Base-by-base conservation (phyloP, 306 rosid species). In the Cicer bijugum region DNA sequence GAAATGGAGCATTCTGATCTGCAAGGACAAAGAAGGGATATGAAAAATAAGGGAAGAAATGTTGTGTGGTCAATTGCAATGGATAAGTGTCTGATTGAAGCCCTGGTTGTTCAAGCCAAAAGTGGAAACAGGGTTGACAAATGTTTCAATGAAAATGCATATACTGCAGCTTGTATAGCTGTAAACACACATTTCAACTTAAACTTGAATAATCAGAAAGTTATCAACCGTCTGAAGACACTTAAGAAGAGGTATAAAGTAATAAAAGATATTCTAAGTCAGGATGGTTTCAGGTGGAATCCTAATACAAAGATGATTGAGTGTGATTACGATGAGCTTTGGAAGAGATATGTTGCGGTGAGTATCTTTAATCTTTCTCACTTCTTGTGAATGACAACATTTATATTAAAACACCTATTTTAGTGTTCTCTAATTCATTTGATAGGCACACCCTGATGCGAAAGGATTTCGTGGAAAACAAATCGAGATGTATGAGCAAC, bases 61-160 rank as follows among this genome's bases (percentile, higher is more conserved):
- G 94, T 91, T 75, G 92, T 91, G 47, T 91, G 97, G 97, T 91
- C 97, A 77, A 70, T 72, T 78, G 89, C 88, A 60, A 91, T 91
- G 92, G 97, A 89, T 74, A 89, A 84, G 84, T 91, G 94, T 71
- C 84, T 91, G 28, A 88, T 87, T 72, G 90, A 88, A 84, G 78
- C 90, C 61, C 88, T 91, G 80, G 87, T 90, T 20, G 67, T 89
- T 84, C 94, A 91, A 78, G 97, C 94, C 47, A 88, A 65, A 80
- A 77, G 75, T 12, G 94, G 97, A 80, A 91, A 91, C 81, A 91
- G 84, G 85, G 83, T 91, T 33, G 94, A 88, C 46, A 91, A 88
- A 84, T 88, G 90, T 84, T 91, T 85, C 75, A 91, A 87, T 79
- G 97, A 91, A 80, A 87, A 87, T 77, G 97, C 97, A 16, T 91